phyloP scores from a whole-genome alignment of 169 alveolate species.

The Cryptosporidium viatorum region DNA sequence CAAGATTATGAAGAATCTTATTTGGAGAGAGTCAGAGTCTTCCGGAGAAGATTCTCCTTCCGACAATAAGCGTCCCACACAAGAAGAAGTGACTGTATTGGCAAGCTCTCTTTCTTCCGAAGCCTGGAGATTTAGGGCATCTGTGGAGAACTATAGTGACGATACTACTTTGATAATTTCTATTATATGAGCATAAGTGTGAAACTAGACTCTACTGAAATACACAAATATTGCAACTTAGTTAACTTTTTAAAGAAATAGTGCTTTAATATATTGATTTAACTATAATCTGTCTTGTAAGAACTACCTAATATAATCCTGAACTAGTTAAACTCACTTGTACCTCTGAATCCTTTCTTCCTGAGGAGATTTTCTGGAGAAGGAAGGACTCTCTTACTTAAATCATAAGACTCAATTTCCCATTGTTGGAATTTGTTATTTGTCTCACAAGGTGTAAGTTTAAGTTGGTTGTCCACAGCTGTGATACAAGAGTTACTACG shows the following conservation, averaged over 20 bases:
- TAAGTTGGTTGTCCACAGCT: slow-evolving; percentile 10
- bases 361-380: slow-evolving; percentile 47
- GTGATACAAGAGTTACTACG: slow-evolving; percentile 21
- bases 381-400: slow-evolving; percentile 48
- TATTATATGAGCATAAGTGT: background rate
- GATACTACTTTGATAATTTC: slow-evolving; percentile 65
- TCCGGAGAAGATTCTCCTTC: background rate
- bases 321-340: background rate
- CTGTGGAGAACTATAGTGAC: slow-evolving; percentile 68
- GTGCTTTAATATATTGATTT: slow-evolving; percentile 27
- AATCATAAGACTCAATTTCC: slow-evolving; percentile 42
- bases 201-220: background rate
- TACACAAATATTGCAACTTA: background rate
- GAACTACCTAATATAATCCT: background rate
- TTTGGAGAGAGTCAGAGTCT: slow-evolving; percentile 32
- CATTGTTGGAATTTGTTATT: slow-evolving; percentile 32
- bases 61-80: background rate
- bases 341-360: slow-evolving; percentile 61
- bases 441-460: slow-evolving; percentile 6
- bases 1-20: slow-evolving; percentile 30
- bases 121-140: slow-evolving; percentile 68
- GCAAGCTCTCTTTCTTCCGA: slow-evolving; percentile 13
- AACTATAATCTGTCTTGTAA: background rate
- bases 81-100: slow-evolving; percentile 34
- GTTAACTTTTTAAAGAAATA: slow-evolving; percentile 6